Conservation (phyloP, 345 rosid species). For the Eucalyptus cloeziana region DNA sequence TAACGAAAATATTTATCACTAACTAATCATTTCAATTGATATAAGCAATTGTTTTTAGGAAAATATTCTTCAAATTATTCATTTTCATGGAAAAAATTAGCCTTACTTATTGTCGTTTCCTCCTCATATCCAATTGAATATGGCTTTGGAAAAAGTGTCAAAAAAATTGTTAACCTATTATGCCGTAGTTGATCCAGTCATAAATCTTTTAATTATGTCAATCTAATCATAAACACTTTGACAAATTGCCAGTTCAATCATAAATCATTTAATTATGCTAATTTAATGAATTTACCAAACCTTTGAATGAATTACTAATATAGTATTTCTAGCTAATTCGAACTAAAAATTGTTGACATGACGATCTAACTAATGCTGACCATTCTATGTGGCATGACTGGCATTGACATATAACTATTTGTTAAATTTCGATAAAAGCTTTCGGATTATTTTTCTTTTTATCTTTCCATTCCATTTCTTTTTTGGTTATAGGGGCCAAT, state of each 20-base stretch:
- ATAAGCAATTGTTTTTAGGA: rapidly evolving
- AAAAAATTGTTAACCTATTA: too few relatives aligned
- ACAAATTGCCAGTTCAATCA: too few relatives aligned
- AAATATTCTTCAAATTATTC: too few relatives aligned
- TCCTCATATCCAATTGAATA: neutral
- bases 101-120: neutral
- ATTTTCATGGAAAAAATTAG: neutral
- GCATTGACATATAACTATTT: rapidly evolving
- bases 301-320: neutral
- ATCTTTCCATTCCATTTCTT: neutral
- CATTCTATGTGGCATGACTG: rapidly evolving
- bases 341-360: too few relatives aligned
- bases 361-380: rapidly evolving
- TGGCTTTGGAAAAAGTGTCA: neutral
- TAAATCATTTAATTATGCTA: rapidly evolving
- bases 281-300: too few relatives aligned
- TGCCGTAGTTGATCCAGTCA: rapidly evolving
- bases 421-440: too few relatives aligned
- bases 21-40: too few relatives aligned
- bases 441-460: rapidly evolving
- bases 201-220: rapidly evolving
- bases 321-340: neutral
- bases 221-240: neutral
- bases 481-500: neutral
- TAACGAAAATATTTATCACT: rapidly evolving